These are phyloP conservation scores for Carex arenaria DNA, from an alignment of 202 grass and related monocot species.

Conservation along the genomic window DNA sequence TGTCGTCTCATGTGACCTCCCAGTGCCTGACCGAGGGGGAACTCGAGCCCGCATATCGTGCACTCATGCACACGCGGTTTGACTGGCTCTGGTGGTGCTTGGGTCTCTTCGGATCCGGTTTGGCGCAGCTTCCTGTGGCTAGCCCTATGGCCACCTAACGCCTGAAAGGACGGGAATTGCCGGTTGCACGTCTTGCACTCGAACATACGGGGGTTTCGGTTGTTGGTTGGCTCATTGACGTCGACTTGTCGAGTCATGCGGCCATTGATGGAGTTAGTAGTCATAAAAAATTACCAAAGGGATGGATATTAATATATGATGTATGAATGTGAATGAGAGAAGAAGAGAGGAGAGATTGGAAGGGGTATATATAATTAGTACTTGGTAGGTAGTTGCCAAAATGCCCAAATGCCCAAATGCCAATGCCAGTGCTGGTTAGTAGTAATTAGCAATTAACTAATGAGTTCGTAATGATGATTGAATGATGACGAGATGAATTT, in stretches of 20 bases:
- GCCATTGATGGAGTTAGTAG: not conserved
- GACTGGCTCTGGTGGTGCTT: not conserved
- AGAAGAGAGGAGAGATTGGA: not conserved
- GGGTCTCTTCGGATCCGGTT: not conserved
- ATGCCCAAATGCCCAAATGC: no score
- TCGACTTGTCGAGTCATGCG: not conserved
- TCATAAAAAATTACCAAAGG: not conserved
- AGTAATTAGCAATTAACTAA: no score
- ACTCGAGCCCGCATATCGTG: constrained; percentile 25
- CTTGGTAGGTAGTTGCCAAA: no score
- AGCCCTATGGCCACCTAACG: constrained; percentile 20
- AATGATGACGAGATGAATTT: no score
- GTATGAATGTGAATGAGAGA: not conserved
- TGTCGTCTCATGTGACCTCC: constrained; percentile 73
- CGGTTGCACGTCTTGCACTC: constrained; percentile 37
- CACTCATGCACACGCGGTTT: constrained; percentile 20
- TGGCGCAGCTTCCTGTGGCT: constrained; percentile 1
- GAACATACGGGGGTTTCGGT: constrained; percentile 6
- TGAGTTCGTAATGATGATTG: no score
- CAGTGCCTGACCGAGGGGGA: constrained; percentile 67
- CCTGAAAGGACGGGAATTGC: constrained; percentile 27
- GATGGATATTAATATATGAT: no score
- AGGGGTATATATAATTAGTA: not conserved
- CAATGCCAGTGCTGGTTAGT: no score
- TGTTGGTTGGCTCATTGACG: not conserved